phyloP scores from a whole-genome alignment of 768 basidiomycete species.

The Termitomyces sp. region DNA sequence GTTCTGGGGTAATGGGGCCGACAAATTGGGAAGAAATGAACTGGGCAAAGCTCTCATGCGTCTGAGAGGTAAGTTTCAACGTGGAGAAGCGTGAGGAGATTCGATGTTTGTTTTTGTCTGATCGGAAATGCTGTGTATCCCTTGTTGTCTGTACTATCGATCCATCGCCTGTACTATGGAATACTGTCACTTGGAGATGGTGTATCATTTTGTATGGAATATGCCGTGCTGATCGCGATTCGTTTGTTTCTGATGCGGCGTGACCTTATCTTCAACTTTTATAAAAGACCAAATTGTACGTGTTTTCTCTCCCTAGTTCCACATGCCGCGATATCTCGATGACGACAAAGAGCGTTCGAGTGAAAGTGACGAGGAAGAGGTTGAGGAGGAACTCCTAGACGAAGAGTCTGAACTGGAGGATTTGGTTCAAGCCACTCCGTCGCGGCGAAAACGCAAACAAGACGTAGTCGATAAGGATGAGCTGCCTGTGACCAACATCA shows the following conservation, averaged over 20 bases:
- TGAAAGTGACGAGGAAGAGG: constrained; percentile 12
- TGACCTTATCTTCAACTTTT: neutral
- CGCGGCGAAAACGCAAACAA: constrained; percentile 11
- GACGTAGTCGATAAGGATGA: constrained; percentile 12
- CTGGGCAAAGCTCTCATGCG: constrained; percentile 68
- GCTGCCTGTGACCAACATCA: constrained; percentile 24
- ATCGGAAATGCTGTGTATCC: neutral
- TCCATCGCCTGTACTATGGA: neutral
- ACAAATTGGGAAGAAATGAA: constrained; percentile 65
- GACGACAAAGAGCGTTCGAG: constrained; percentile 9
- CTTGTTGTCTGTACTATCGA: neutral
- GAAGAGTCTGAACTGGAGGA: constrained; percentile 16
- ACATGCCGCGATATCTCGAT: constrained; percentile 2
- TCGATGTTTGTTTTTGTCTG: neutral
- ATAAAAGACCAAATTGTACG: neutral
- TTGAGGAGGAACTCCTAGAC: constrained; percentile 10
- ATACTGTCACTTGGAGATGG: neutral
- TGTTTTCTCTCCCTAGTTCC: neutral
- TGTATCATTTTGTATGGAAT: neutral
- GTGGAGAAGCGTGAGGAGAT: constrained; percentile 18
- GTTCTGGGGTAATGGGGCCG: constrained; percentile 71
- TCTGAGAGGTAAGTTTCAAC: constrained; percentile 47
- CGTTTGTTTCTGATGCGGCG: neutral
- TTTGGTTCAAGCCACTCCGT: neutral
- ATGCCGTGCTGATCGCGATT: neutral